These are phyloP conservation scores for Trichoderma sp. DNA, from an alignment of 2,329 filamentous ascomycete genomes.

Conservation along the genomic window DNA sequence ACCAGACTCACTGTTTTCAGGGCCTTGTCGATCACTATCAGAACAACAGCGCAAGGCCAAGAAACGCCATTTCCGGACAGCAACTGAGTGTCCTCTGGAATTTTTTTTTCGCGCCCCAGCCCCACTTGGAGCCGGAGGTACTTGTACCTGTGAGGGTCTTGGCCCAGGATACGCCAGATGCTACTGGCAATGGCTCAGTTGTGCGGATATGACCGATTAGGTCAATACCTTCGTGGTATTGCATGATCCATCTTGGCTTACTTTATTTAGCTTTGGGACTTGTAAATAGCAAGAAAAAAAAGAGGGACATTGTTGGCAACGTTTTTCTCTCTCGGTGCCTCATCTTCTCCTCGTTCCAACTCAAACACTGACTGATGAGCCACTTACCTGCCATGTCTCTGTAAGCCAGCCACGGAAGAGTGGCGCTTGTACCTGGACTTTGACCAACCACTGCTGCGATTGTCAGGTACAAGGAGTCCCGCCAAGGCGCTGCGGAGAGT, in stretches of 20 bases:
- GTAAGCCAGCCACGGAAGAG: neutral
- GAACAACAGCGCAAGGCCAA: neutral
- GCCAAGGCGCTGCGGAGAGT: neutral
- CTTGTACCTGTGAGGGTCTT: neutral
- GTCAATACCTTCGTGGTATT: neutral
- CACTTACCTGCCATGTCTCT: neutral
- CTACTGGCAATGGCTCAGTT: neutral
- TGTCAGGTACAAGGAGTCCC: neutral
- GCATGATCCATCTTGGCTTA: slow-evolving; percentile 1
- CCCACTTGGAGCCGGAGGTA: neutral
- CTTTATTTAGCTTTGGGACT: neutral
- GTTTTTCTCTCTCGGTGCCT: neutral
- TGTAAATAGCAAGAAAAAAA: neutral
- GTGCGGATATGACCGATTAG: neutral
- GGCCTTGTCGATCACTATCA: neutral
- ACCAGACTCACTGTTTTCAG: neutral
- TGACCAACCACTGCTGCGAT: neutral
- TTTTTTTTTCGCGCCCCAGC: neutral
- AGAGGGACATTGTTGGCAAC: neutral
- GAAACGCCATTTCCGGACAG: neutral
- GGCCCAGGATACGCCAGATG: neutral
- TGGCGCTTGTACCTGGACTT: neutral
- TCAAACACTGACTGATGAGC: neutral
- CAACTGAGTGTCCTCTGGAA: neutral
- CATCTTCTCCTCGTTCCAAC: neutral